Conservation (phyloP, 2,329 filamentous ascomycete species). For the Fusarium domesticum region DNA sequence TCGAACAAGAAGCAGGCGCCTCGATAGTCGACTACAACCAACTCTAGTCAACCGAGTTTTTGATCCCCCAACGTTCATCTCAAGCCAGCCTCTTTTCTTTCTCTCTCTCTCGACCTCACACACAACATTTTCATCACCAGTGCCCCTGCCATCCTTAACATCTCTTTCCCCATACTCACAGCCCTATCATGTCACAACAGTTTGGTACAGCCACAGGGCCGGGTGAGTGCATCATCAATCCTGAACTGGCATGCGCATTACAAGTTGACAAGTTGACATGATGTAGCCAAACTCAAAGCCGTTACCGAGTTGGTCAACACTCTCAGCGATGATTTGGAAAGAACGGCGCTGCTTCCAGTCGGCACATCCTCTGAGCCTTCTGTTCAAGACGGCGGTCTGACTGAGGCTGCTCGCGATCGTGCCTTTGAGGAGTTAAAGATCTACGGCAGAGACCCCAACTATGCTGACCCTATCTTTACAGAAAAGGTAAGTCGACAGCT, state of each 20-base stretch:
- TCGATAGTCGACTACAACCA: too few species aligned
- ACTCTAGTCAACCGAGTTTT: too few species aligned
- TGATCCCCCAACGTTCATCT: too few species aligned
- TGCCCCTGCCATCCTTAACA: neutral
- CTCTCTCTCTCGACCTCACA: neutral
- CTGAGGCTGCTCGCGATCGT: slow-evolving; percentile 56
- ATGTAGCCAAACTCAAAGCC: slow-evolving; percentile 62
- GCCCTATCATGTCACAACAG: slow-evolving; percentile 22
- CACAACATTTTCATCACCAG: neutral
- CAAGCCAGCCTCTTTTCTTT: neutral
- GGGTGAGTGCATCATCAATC: slow-evolving; percentile 34
- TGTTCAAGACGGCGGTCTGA: neutral
- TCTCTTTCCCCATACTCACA: slow-evolving; percentile 1
- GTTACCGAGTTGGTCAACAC: slow-evolving; percentile 63
- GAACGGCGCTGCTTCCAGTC: slow-evolving; percentile 55
- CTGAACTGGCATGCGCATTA: neutral
- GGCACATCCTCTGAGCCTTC: slow-evolving; percentile 40
- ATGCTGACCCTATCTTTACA: slow-evolving; percentile 83
- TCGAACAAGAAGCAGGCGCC: too few species aligned
- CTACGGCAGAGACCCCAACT: slow-evolving; percentile 60
- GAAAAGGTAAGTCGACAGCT: slow-evolving; percentile 55
- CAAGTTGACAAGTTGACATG: slow-evolving; percentile 10
- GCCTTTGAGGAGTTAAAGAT: slow-evolving; percentile 67
- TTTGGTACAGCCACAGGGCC: slow-evolving; percentile 39
- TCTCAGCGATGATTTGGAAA: slow-evolving; percentile 60